These are phyloP conservation scores for Fusarium sulawesiense DNA, from an alignment of 2,329 filamentous ascomycete genomes.

Conservation along the genomic window DNA sequence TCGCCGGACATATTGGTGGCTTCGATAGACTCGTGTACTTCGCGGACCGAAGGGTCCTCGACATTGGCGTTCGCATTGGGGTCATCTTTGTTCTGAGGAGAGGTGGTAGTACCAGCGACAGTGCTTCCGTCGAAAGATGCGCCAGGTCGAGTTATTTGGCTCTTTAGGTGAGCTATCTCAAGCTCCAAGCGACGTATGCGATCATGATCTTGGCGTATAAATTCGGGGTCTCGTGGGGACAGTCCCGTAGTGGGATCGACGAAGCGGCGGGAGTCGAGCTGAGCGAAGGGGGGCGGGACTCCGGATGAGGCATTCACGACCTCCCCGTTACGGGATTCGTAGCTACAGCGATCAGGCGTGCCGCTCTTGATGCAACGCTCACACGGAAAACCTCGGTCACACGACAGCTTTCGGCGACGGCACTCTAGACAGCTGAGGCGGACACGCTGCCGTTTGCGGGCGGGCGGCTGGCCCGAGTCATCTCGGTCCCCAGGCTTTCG, in stretches of 20 bases:
- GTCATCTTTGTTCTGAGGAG: slow-evolving; percentile 60
- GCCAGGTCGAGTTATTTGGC: slow-evolving; percentile 59
- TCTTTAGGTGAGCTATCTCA: slow-evolving; percentile 68
- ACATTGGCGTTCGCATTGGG: slow-evolving; percentile 48
- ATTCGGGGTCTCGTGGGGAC: slow-evolving; percentile 52
- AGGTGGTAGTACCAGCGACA: slow-evolving; percentile 57
- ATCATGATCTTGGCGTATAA: slow-evolving; percentile 63
- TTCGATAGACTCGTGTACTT: slow-evolving; percentile 56
- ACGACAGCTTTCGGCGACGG: slow-evolving; percentile 69
- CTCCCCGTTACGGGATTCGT: slow-evolving; percentile 66
- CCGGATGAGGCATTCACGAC: slow-evolving; percentile 61
- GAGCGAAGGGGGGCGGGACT: slow-evolving; percentile 56
- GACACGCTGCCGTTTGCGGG: slow-evolving; percentile 69
- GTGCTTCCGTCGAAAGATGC: slow-evolving; percentile 64
- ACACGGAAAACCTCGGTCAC: slow-evolving; percentile 70
- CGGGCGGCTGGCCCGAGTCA: slow-evolving; percentile 51
- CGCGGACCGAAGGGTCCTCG: slow-evolving; percentile 49
- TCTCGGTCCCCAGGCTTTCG: slow-evolving; percentile 44
- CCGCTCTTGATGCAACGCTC: slow-evolving; percentile 72
- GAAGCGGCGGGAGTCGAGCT: slow-evolving; percentile 55
- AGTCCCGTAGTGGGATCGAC: slow-evolving; percentile 47
- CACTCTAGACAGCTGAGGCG: slow-evolving; percentile 71
- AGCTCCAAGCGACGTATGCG: slow-evolving; percentile 69
- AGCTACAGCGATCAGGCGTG: slow-evolving; percentile 69
- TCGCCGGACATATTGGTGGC: slow-evolving; percentile 56